A percentile compares a stretch with the other conserved stretches of the same genome.
Conservation (phyloP, 2,329 filamentous ascomycete genomes). For the Lithohypha guttulata region DNA sequence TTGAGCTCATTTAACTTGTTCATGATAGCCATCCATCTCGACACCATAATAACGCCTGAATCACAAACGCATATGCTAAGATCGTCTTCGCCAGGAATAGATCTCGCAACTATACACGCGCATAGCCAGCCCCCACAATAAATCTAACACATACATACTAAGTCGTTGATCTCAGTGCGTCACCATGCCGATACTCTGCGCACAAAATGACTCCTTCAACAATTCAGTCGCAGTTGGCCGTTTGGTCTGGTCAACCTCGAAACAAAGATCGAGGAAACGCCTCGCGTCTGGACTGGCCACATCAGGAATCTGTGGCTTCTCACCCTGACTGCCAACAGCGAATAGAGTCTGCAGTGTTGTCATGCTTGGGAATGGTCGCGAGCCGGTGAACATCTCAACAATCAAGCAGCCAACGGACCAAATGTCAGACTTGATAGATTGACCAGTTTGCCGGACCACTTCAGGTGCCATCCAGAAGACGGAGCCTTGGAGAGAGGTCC, state of each 20-base stretch:
- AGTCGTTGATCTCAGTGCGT: conserved; percentile 1
- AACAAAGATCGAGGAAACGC: conserved; percentile 75
- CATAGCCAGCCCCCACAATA: too few species aligned
- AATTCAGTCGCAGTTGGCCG: conserved; percentile 86
- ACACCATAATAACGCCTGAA: too few species aligned
- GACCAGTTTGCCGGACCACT: conserved; percentile 93
- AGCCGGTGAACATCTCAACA: conserved; percentile 98
- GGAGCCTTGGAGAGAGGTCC: conserved; percentile 78
- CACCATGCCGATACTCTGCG: not conserved
- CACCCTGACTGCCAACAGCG: conserved; percentile 85
- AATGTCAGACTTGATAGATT: conserved; percentile 96
- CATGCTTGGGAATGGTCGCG: conserved; percentile 92
- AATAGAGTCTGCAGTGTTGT: conserved; percentile 97
- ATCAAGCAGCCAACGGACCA: conserved; percentile 96
- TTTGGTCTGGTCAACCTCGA: conserved; percentile 90
- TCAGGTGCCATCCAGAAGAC: conserved; percentile 99
- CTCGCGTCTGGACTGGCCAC: conserved; percentile 74
- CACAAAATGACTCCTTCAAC: conserved; percentile 63
- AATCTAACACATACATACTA: too few species aligned
- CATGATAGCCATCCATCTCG: too few species aligned
- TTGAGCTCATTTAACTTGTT: too few species aligned
- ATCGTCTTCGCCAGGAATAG: too few species aligned
- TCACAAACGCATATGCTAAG: too few species aligned
- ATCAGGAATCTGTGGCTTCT: conserved; percentile 78
- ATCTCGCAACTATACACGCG: too few species aligned